Evolutionary conservation across 306 rosid genomes (phyloP).

Genomic region (Dicorynia guianensis): DNA sequence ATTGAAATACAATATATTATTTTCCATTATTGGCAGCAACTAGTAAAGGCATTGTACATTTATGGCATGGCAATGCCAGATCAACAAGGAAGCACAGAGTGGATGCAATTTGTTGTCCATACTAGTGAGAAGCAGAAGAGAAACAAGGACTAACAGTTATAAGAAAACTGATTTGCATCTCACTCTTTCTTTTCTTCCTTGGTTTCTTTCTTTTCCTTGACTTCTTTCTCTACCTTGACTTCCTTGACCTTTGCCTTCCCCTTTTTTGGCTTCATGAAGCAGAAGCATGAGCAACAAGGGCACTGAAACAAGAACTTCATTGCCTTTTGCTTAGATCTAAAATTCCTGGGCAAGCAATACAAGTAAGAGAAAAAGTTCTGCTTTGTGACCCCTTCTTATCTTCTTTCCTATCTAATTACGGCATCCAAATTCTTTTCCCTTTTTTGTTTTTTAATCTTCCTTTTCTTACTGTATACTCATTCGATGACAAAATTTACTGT

Average conservation of each 20-base stretch:
- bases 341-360: slow-evolving; percentile 8
- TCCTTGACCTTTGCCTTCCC: slow-evolving; percentile 53
- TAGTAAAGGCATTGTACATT: slow-evolving; percentile 5
- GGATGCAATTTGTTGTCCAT: slow-evolving; percentile 28
- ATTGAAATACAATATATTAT: not conserved
- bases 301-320: slow-evolving; percentile 68
- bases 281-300: slow-evolving; percentile 64
- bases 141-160: not conserved
- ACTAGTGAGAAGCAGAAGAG: slow-evolving; percentile 23
- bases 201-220: slow-evolving; percentile 42
- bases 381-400: slow-evolving; percentile 40
- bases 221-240: slow-evolving; percentile 17
- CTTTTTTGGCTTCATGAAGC: slow-evolving; percentile 67
- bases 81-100: slow-evolving; percentile 29
- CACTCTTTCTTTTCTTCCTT: slow-evolving; percentile 57
- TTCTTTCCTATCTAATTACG: slow-evolving; percentile 28
- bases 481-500: too few species aligned
- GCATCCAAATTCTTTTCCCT: slow-evolving; percentile 17
- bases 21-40: not conserved
- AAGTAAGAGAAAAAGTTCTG: not conserved
- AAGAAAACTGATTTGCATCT: slow-evolving; percentile 15
- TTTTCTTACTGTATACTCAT: too few species aligned
- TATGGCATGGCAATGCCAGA: slow-evolving; percentile 23
- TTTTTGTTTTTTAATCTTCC: not conserved
- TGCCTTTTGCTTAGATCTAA: slow-evolving; percentile 46